Percentiles rank a stretch among this genome's conserved stretches.
These are phyloP conservation scores for Plantago ovata DNA, from an alignment of 257 asterid genomes.

Conservation along the genomic window DNA sequence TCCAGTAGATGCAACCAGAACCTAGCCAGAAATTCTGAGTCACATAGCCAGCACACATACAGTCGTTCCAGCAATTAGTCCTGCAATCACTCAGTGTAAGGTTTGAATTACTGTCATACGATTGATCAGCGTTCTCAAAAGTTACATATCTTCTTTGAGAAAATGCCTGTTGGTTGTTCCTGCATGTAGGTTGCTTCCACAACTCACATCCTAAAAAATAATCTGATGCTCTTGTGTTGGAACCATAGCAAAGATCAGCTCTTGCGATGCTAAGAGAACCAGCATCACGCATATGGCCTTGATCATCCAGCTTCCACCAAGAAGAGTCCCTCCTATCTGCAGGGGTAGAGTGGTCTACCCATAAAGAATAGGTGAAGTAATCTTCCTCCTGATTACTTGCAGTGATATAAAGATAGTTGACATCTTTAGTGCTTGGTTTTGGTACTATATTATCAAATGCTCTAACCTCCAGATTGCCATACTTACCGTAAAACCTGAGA, in stretches of 20 bases:
- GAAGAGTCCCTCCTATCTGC: no score
- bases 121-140: no score
- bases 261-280: background rate
- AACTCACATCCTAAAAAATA: constrained; percentile 4
- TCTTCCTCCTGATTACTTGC: constrained; percentile 12
- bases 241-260: constrained; percentile 13
- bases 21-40: background rate
- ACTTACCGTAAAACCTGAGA: background rate
- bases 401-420: constrained; percentile 1
- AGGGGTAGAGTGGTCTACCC: background rate
- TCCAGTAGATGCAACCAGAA: constrained; percentile 12
- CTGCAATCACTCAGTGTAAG: constrained; percentile 12
- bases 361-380: constrained; percentile 10
- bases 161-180: constrained; percentile 5
- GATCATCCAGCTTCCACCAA: constrained; percentile 3
- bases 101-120: constrained; percentile 2
- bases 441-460: constrained; percentile 13
- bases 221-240: constrained; percentile 1
- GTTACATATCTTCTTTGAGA: background rate
- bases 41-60: background rate
- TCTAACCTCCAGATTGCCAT: background rate
- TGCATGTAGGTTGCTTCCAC: constrained; percentile 18
- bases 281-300: background rate
- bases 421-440: background rate
- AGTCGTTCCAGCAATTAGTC: constrained; percentile 20